Conservation (phyloP, 768 basidiomycete genomes). For the Pleurotus tuber-regium region DNA sequence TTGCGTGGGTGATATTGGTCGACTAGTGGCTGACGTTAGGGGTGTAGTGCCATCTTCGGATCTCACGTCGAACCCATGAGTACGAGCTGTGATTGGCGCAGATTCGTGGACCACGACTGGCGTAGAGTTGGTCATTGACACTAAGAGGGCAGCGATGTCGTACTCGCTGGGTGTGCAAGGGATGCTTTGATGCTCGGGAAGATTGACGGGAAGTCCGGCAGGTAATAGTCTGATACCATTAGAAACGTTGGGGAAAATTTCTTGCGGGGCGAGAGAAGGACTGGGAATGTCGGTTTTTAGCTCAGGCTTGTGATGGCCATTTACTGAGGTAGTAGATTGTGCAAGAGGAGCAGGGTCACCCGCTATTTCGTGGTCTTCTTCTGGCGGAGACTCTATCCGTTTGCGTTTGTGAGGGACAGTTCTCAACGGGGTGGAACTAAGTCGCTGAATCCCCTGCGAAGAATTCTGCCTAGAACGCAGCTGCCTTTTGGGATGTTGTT, state of each 20-base stretch:
- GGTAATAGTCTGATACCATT: background rate
- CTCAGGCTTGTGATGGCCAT: background rate
- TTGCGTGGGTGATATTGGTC: background rate
- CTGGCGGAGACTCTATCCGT: conserved; percentile 39
- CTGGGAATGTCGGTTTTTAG: background rate
- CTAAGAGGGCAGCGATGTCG: background rate
- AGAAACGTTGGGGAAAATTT: background rate
- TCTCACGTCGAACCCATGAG: background rate
- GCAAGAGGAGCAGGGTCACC: conserved; percentile 9
- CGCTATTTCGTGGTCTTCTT: conserved; percentile 19
- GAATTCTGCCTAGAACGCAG: conserved; percentile 19
- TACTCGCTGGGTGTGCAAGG: conserved; percentile 1
- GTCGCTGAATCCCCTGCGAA: background rate
- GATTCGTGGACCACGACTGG: background rate
- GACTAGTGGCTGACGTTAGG: background rate
- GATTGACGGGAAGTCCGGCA: background rate
- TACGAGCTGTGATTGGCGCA: background rate
- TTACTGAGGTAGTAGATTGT: background rate
- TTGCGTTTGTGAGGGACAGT: conserved; percentile 38
- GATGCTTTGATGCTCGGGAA: background rate
- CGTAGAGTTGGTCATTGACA: background rate
- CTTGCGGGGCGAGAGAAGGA: background rate
- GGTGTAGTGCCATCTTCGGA: background rate
- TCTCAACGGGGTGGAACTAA: background rate
- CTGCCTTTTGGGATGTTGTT: conserved; percentile 32